Conservation (phyloP, 129 eudicot genomes). For the Centaurea solstitialis region DNA sequence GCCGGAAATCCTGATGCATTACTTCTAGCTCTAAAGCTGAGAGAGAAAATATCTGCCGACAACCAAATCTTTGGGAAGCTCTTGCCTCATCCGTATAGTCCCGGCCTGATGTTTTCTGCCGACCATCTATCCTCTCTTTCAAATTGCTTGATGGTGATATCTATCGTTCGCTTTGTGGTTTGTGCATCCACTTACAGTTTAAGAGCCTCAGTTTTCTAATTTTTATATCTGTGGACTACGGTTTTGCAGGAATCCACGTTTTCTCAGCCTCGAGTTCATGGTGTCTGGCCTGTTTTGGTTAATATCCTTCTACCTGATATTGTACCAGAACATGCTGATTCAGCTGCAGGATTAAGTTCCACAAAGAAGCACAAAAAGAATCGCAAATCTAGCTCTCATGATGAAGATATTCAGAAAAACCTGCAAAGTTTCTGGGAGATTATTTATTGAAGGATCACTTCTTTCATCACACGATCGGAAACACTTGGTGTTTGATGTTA, state of each 20-base stretch:
- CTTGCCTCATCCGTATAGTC: conserved; percentile 72
- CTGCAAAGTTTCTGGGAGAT: conserved; percentile 71
- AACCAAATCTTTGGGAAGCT: conserved; percentile 58
- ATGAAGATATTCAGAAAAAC: conserved; percentile 68
- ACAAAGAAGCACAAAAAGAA: conserved; percentile 81
- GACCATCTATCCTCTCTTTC: conserved; percentile 62
- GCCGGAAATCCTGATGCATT: conserved; percentile 90
- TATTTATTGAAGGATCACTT: conserved; percentile 75
- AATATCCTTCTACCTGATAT: conserved; percentile 61
- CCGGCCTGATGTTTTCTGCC: conserved; percentile 52
- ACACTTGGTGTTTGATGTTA: conserved; percentile 77
- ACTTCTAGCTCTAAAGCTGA: conserved; percentile 74
- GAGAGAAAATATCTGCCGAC: conserved; percentile 61
- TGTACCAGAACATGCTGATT: conserved; percentile 49
- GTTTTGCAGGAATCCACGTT: conserved; percentile 86
- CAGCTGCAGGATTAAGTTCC: conserved; percentile 50
- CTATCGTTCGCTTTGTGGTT: neutral
- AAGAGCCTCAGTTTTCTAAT: conserved; percentile 4
- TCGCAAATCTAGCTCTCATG: conserved; percentile 63
- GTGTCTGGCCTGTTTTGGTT: conserved; percentile 78
- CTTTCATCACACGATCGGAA: conserved; percentile 94
- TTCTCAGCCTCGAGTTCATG: conserved; percentile 94
- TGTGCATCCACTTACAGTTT: neutral
- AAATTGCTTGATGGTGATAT: conserved; percentile 79
- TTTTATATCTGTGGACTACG: neutral